Evolutionary conservation across 139 green algal genomes (phyloP), one percentile per base, ranked within the genome.

Genomic region (Chlorella sp.): DNA sequence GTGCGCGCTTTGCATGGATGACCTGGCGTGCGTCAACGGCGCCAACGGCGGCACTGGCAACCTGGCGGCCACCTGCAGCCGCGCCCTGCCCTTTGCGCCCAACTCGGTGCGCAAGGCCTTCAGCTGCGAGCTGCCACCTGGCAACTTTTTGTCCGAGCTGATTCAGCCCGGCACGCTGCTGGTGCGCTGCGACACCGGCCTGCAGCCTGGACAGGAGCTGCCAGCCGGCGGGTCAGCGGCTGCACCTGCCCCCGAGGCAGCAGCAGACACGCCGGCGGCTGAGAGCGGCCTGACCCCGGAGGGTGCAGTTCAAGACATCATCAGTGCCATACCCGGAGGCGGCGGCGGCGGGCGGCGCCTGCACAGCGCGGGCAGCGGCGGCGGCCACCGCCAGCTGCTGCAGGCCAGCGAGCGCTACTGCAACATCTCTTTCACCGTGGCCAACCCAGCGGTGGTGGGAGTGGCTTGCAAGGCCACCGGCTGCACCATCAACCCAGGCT

Each of bases 41-140:
- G 77, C 34, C 9, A 34, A 60, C 40, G 73, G 81, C 38, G 58
- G 44, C 11, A 48, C 51, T 26, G 88, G 86, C 58, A 68, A 85
- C 36, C 48, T 76, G 11, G 30, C 60, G 17, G 88, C 92, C 34
- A 87, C 82, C 68, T 94, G 92, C 86, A 84, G 46, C 64, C 87
- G 70, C 22, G 40, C 60, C 40, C 60, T 92, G 54, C 19, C 58
- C 32, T 93, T 88, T 74, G 82, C 67, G 38, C 79, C 85, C 60
- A 89, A 85, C 67, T 86, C 65, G 3, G 36, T 73, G 34, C 28
- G 44, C 58, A 82, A 86, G 73, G 68, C 74, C 3, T 86, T 67
- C 58, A 70, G 43, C 60, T 86, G 82, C 73, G 58, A 82, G 38
- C 22, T 86, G 22, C 11, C 22, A 0, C 9, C 11, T 20, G 60